Percentiles rank a stretch among this genome's conserved stretches.
These are phyloP conservation scores for Metarhizium sp. DNA, from an alignment of 2,329 filamentous ascomycete genomes.

Conservation along the genomic window DNA sequence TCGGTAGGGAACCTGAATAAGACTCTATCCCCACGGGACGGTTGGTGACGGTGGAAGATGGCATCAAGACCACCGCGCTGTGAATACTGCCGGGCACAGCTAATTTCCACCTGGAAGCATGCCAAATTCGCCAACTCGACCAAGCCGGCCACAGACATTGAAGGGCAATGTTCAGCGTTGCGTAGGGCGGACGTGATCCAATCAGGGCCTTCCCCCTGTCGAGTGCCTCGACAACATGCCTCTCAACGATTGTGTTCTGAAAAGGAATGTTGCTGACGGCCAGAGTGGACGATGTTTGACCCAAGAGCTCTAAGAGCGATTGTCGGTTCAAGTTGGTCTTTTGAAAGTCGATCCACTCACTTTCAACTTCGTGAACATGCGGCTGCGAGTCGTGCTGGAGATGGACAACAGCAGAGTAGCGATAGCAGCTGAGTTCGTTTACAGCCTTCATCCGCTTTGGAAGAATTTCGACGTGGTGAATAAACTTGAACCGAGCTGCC, in stretches of 20 bases:
- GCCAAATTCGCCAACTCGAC: constrained; percentile 10
- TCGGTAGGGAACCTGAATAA: constrained; percentile 8
- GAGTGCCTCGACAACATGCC: neutral
- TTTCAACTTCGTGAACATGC: neutral
- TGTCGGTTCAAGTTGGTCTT: neutral
- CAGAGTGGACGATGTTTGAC: too few species aligned
- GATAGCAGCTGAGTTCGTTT: constrained; percentile 17
- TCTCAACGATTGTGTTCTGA: too few species aligned
- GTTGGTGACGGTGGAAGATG: constrained; percentile 17
- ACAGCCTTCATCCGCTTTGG: constrained; percentile 16
- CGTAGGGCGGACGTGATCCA: neutral
- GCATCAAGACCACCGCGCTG: constrained; percentile 13
- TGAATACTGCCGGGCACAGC: constrained; percentile 28
- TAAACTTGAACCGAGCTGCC: constrained; percentile 2
- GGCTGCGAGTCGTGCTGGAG: neutral
- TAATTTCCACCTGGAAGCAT: constrained; percentile 26
- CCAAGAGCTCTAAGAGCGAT: too few species aligned
- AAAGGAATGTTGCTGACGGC: too few species aligned
- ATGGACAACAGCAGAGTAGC: constrained; percentile 16
- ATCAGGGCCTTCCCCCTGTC: neutral
- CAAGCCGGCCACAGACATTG: constrained; percentile 9
- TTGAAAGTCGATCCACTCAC: neutral
- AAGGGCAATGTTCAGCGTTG: constrained; percentile 24
- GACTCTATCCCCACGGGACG: neutral
- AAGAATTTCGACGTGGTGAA: constrained; percentile 16